Evolutionary conservation across 2,329 filamentous ascomycete genomes (phyloP), one percentile per base, ranked within the genome.

Genomic region (Fusarium incarnatum): DNA sequence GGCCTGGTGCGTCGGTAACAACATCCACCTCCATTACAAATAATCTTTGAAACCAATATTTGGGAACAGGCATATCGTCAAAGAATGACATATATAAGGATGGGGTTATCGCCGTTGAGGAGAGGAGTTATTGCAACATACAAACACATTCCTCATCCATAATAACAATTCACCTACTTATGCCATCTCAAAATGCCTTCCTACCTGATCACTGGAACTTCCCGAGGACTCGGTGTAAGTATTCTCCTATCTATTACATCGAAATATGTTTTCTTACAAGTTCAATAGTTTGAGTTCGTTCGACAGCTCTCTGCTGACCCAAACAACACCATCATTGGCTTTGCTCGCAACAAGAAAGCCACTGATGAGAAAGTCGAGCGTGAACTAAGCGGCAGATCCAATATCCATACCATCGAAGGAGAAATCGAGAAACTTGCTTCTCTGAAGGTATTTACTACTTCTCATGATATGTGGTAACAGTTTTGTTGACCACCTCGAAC

Each of bases 311-410:
- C 84, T 7, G 73, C 73, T 22, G 74, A 84, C 55, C 71, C 82
- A 0, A 63, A 71, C 18, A 83, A 83, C 65, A 77, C 73, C 1
- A 75, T 85, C 44, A 72, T 85, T 53, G 84, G 83, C 1, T 78
- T 86, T 6, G 81, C 84, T 16, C 82, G 83, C 5, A 74, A 85
- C 70, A 83, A 82, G 32, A 53, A 73, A 20, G 76, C 76, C 1
- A 81, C 82, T 2, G 78, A 83, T 5, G 70, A 80, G n/a, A 81
- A 79, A 58, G 72, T 84, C 1, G 62, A 73, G 8, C 48, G 34
- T 2, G 76, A 75, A 30, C 57, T 79, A 16, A 77, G 81, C 52
- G 70, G 75, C 37, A 49, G 70, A 15, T n/a, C 37, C 3, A 74
- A 74, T 5, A 48, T 74, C 4, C 64, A 74, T 5, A 73, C 56